A percentile compares a stretch with the other conserved stretches of the same genome.
phyloP scores from a whole-genome alignment of 768 basidiomycete species.

The Auriscalpium orientale region DNA sequence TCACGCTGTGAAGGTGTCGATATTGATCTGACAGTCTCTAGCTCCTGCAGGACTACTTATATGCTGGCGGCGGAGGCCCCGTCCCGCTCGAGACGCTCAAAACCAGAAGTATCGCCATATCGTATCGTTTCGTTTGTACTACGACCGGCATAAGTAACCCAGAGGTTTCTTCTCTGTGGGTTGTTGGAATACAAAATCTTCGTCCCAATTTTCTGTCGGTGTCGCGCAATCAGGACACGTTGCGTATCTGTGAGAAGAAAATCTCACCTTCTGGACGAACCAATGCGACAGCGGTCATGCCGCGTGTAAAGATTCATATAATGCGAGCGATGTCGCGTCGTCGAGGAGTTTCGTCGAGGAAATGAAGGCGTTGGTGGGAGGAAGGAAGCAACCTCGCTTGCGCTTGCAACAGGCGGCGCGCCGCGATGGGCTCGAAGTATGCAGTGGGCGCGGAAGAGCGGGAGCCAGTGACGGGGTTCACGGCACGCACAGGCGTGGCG shows the following conservation, averaged over 20 bases:
- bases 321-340: constrained; percentile 2
- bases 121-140: constrained; percentile 84
- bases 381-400: neutral
- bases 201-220: constrained; percentile 72
- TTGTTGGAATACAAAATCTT: constrained; percentile 63
- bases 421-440: constrained; percentile 10
- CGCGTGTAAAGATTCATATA: neutral
- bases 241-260: neutral
- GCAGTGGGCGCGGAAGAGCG: constrained; percentile 13
- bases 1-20: too few species aligned
- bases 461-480: constrained; percentile 10
- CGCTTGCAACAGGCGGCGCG: too few species aligned
- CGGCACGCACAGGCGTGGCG: constrained; percentile 11
- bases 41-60: constrained; percentile 94
- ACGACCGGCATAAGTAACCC: constrained; percentile 58
- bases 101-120: constrained; percentile 94
- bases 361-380: neutral
- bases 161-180: constrained; percentile 13
- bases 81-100: constrained; percentile 81
- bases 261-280: neutral
- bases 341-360: neutral
- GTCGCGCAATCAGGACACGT: constrained; percentile 16
- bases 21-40: too few species aligned
- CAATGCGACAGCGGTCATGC: neutral
- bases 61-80: constrained; percentile 88